Evolutionary conservation across 2,329 filamentous ascomycete genomes (phyloP).

Genomic region (Colletotrichum cereale): DNA sequence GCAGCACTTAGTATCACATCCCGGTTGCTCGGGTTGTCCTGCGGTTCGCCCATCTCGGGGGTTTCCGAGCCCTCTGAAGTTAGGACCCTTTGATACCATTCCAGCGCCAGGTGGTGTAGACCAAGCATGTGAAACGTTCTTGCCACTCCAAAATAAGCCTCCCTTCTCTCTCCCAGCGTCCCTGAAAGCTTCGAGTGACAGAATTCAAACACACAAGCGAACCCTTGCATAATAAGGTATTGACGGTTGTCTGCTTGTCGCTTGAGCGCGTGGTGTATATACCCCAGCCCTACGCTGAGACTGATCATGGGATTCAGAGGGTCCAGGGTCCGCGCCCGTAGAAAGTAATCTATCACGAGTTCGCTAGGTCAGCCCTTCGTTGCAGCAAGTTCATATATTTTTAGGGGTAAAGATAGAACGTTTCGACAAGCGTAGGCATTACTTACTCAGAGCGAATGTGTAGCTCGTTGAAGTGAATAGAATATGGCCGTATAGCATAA

Average conservation of each 20-base stretch:
- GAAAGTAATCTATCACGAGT: conserved; percentile 76
- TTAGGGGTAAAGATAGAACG: not conserved
- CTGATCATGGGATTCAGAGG: conserved; percentile 83
- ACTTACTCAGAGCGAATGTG: conserved; percentile 80
- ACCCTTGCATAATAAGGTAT: conserved; percentile 85
- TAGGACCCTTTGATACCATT: conserved; percentile 37
- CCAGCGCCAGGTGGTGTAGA: conserved; percentile 42
- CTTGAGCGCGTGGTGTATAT: conserved; percentile 91
- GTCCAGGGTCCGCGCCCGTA: conserved; percentile 80
- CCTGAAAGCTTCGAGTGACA: conserved; percentile 66
- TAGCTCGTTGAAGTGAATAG: conserved; percentile 87
- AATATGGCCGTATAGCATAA: conserved; percentile 92
- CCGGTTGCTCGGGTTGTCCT: conserved; percentile 8
- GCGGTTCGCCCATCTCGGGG: not conserved
- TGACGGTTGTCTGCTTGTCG: conserved; percentile 91
- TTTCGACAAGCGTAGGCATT: not conserved
- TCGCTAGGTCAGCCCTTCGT: not conserved
- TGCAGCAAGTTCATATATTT: too few species aligned
- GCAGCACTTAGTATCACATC: conserved; percentile 36
- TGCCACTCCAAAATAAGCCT: conserved; percentile 86
- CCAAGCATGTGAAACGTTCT: conserved; percentile 73
- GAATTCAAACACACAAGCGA: conserved; percentile 84
- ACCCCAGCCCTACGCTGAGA: conserved; percentile 84
- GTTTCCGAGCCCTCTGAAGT: conserved; percentile 2
- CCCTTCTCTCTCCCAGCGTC: conserved; percentile 66